Evolutionary conservation across 805 yeast genomes (phyloP).

Genomic region (Wickerhamiella cacticola): DNA sequence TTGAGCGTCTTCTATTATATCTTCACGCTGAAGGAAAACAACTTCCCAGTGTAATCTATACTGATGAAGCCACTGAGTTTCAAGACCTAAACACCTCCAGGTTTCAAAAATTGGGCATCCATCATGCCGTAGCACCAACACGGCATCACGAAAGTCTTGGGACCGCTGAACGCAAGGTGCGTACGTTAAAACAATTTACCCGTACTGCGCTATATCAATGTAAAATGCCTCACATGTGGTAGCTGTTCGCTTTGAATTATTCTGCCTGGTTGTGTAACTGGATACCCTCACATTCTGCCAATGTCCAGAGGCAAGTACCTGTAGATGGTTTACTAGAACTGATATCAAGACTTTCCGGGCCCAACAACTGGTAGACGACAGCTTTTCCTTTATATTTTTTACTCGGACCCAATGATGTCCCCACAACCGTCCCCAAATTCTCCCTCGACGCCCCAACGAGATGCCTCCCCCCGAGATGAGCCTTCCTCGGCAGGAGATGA

Average conservation of each 20-base stretch:
- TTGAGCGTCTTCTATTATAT: not conserved
- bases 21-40: not conserved
- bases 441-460: too few relatives aligned
- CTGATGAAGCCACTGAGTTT: not conserved
- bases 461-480: too few relatives aligned
- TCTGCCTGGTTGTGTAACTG: not conserved
- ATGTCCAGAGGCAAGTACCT: not conserved
- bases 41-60: not conserved
- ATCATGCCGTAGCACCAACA: not conserved
- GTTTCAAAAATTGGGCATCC: not conserved
- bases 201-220: not conserved
- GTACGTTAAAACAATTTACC: not conserved
- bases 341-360: too few relatives aligned
- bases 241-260: not conserved
- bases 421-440: too few relatives aligned
- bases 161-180: not conserved
- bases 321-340: not conserved
- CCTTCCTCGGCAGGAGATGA: too few relatives aligned
- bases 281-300: not conserved
- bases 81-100: not conserved
- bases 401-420: too few relatives aligned
- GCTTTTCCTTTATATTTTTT: too few relatives aligned
- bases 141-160: not conserved
- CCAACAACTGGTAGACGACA: too few relatives aligned
- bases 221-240: not conserved